A percentile compares a stretch with the other conserved stretches of the same genome.
phyloP scores from a whole-genome alignment of 768 basidiomycete species.

The Boletus patriciae region DNA sequence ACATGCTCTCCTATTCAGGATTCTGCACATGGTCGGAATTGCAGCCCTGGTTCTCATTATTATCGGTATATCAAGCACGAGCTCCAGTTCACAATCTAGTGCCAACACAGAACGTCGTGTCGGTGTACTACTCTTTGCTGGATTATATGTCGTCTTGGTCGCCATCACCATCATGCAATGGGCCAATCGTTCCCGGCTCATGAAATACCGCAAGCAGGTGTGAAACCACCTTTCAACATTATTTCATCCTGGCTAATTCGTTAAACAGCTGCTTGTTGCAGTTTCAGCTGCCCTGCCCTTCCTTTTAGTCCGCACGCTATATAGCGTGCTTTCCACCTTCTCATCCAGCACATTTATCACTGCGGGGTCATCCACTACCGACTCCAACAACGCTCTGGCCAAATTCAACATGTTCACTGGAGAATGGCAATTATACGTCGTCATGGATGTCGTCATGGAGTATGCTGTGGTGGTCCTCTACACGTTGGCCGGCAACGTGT shows the following conservation, averaged over 20 bases:
- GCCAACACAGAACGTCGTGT: slow-evolving; percentile 32
- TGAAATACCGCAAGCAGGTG: slow-evolving; percentile 29
- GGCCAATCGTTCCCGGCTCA: slow-evolving; percentile 44
- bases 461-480: slow-evolving; percentile 50
- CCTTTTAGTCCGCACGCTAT: slow-evolving; percentile 48
- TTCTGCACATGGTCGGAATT: slow-evolving; percentile 31
- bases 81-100: slow-evolving; percentile 17
- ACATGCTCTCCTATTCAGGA: slow-evolving; percentile 15
- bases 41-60: slow-evolving; percentile 35
- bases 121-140: slow-evolving; percentile 36
- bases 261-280: slow-evolving; percentile 53
- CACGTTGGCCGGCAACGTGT: slow-evolving; percentile 27
- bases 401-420: slow-evolving; percentile 59
- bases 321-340: slow-evolving; percentile 58
- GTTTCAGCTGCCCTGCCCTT: slow-evolving; percentile 58
- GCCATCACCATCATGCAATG: slow-evolving; percentile 50
- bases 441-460: slow-evolving; percentile 63
- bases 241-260: slow-evolving; percentile 9
- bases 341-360: slow-evolving; percentile 44
- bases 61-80: slow-evolving; percentile 29
- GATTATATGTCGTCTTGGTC: slow-evolving; percentile 44
- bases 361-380: slow-evolving; percentile 24
- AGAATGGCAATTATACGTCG: slow-evolving; percentile 56
- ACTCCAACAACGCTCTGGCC: slow-evolving; percentile 37
- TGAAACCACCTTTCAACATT: slow-evolving; percentile 28